phyloP scores from a whole-genome alignment of 202 grass and related monocot genomes.

The Saccharum hybrid region DNA sequence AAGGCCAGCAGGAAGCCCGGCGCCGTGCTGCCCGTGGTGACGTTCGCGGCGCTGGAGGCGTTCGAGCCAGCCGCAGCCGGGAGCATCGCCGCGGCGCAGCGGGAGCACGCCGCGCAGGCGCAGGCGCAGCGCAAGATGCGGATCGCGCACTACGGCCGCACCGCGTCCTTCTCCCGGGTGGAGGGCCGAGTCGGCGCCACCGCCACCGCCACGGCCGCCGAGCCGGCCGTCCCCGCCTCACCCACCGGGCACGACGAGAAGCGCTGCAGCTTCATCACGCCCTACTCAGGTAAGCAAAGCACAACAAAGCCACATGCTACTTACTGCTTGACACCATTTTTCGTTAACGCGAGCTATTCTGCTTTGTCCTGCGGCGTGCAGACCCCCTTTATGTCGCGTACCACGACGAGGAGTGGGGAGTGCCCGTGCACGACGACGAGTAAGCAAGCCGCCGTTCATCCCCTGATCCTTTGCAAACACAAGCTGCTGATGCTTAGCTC shows the following conservation, averaged over 20 bases:
- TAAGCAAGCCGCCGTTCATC: constrained; percentile 43
- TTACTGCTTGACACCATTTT: background rate
- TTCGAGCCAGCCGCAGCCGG: constrained; percentile 53
- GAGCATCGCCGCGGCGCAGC: constrained; percentile 93
- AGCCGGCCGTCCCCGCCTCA: background rate
- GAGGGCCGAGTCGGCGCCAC: constrained; percentile 63
- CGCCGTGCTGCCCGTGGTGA: constrained; percentile 52
- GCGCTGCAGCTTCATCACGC: constrained; percentile 95
- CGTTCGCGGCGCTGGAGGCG: constrained; percentile 57
- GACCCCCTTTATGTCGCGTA: constrained; percentile 78
- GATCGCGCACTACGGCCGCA: constrained; percentile 90
- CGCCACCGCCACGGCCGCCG: constrained; percentile 31
- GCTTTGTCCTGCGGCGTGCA: constrained; percentile 10
- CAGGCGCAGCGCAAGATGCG: constrained; percentile 94
- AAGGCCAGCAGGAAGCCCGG: constrained; percentile 55
- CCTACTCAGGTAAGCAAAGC: constrained; percentile 62
- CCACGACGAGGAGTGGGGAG: constrained; percentile 97
- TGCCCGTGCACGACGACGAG: constrained; percentile 86
- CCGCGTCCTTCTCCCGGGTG: constrained; percentile 68
- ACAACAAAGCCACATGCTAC: too few relatives aligned
- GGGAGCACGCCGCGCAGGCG: constrained; percentile 68
- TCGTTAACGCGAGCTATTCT: background rate
- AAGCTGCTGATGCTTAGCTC: background rate
- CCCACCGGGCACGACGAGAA: constrained; percentile 62
- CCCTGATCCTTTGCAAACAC: background rate